Conservation (phyloP, 2,329 filamentous ascomycete genomes). For the Conoideocrella luteorostrata region DNA sequence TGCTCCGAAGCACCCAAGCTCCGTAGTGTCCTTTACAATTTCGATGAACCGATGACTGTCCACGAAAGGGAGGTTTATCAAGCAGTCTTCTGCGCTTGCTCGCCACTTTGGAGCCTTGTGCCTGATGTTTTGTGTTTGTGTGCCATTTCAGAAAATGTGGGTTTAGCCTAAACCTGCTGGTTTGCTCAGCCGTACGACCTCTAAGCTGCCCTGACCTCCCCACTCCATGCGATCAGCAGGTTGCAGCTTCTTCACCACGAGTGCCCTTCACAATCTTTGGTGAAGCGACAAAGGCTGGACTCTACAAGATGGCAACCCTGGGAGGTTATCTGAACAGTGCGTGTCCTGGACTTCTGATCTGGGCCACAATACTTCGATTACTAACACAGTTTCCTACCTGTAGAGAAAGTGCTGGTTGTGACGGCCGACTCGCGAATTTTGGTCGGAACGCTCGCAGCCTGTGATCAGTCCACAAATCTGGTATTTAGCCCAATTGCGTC, state of each 20-base stretch:
- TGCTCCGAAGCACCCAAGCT: too few relatives aligned
- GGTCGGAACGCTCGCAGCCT: conserved; percentile 74
- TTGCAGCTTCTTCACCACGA: too few relatives aligned
- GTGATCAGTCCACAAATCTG: conserved; percentile 88
- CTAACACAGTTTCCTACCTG: background rate
- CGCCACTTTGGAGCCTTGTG: too few relatives aligned
- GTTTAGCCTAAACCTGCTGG: background rate
- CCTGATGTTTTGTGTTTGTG: background rate
- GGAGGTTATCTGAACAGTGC: conserved; percentile 39
- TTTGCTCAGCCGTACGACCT: background rate
- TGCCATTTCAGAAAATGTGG: background rate
- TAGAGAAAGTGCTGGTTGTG: conserved; percentile 87
- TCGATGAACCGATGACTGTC: too few relatives aligned
- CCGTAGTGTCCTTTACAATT: too few relatives aligned
- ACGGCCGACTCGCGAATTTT: conserved; percentile 88
- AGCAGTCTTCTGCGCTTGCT: too few relatives aligned
- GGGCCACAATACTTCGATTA: background rate
- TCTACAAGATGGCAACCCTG: conserved; percentile 34
- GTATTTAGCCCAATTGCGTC: conserved; percentile 30
- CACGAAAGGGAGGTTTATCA: too few relatives aligned
- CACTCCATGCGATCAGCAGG: too few relatives aligned
- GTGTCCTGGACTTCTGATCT: conserved; percentile 7
- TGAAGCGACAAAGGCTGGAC: background rate
- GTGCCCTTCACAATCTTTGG: too few relatives aligned
- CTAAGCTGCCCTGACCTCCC: background rate